Conservation (phyloP, 495 filamentous ascomycete genomes). For the Penicillium chermesinum region DNA sequence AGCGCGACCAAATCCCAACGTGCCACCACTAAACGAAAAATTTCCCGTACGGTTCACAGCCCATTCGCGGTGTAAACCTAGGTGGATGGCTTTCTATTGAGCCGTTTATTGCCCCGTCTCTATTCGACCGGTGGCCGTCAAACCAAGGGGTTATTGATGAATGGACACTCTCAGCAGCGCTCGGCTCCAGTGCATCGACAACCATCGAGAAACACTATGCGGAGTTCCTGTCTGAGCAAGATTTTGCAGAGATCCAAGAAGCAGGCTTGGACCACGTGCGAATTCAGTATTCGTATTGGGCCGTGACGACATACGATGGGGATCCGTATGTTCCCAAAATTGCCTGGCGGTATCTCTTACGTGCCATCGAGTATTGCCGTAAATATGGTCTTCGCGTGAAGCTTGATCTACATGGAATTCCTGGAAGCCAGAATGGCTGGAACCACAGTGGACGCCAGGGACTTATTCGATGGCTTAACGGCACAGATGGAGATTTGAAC, state of each 20-base stretch:
- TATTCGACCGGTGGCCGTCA: slow-evolving; percentile 65
- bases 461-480: slow-evolving; percentile 70
- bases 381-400: slow-evolving; percentile 92
- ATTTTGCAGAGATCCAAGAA: slow-evolving; percentile 75
- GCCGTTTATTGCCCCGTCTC: slow-evolving; percentile 89
- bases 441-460: slow-evolving; percentile 80
- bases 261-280: slow-evolving; percentile 96
- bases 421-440: slow-evolving; percentile 86
- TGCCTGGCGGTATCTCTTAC: slow-evolving; percentile 89
- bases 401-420: slow-evolving; percentile 82
- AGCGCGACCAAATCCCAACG: slow-evolving; percentile 66
- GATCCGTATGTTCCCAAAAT: slow-evolving; percentile 87
- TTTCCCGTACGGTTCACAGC: slow-evolving; percentile 69
- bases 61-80: slow-evolving; percentile 85
- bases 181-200: slow-evolving; percentile 56
- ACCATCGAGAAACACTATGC: slow-evolving; percentile 88
- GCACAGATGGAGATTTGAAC: slow-evolving; percentile 59
- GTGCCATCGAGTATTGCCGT: slow-evolving; percentile 88
- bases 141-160: slow-evolving; percentile 75
- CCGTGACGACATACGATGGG: slow-evolving; percentile 73
- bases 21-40: slow-evolving; percentile 66
- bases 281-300: slow-evolving; percentile 95
- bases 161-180: slow-evolving; percentile 65
- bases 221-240: slow-evolving; percentile 74
- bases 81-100: slow-evolving; percentile 95